phyloP scores from a whole-genome alignment of 2,329 filamentous ascomycete species.

The Phaeoacremonium minimum region DNA sequence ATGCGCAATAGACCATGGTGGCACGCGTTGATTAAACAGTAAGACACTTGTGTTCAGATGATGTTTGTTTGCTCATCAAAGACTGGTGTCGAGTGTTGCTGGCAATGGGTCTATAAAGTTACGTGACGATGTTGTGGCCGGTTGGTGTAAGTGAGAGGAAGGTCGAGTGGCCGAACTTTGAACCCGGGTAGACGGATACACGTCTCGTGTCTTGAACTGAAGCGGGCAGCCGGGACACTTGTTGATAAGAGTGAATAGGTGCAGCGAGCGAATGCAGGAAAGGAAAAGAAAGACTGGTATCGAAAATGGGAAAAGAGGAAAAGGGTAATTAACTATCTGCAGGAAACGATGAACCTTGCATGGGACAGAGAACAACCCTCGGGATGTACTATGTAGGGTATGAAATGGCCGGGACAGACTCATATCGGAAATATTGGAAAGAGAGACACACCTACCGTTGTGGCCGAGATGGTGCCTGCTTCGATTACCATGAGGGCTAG shows the following conservation, averaged over 20 bases:
- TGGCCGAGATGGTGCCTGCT: neutral
- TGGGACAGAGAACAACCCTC: neutral
- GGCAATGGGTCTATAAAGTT: slow-evolving; percentile 4
- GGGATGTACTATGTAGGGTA: neutral
- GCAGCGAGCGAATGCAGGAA: slow-evolving; percentile 1
- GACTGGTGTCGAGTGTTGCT: neutral
- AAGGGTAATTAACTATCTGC: neutral
- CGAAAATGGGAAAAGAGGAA: neutral
- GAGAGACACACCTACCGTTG: slow-evolving; percentile 1
- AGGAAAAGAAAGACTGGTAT: slow-evolving; percentile 1
- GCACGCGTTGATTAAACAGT: slow-evolving; percentile 6
- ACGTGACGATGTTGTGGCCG: slow-evolving; percentile 9
- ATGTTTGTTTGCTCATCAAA: neutral
- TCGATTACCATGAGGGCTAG: neutral
- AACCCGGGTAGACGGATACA: neutral
- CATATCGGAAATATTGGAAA: slow-evolving; percentile 4
- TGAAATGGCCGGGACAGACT: slow-evolving; percentile 4
- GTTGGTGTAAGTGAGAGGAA: slow-evolving; percentile 7
- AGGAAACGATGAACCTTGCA: slow-evolving; percentile 1
- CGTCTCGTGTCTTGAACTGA: neutral
- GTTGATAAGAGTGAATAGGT: neutral
- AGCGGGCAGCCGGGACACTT: neutral
- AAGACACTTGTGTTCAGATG: slow-evolving; percentile 5
- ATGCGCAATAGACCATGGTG: slow-evolving; percentile 44
- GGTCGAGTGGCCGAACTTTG: neutral